These are phyloP conservation scores for Ogataea angusta DNA, from an alignment of 805 yeast species.

Conservation along the genomic window DNA sequence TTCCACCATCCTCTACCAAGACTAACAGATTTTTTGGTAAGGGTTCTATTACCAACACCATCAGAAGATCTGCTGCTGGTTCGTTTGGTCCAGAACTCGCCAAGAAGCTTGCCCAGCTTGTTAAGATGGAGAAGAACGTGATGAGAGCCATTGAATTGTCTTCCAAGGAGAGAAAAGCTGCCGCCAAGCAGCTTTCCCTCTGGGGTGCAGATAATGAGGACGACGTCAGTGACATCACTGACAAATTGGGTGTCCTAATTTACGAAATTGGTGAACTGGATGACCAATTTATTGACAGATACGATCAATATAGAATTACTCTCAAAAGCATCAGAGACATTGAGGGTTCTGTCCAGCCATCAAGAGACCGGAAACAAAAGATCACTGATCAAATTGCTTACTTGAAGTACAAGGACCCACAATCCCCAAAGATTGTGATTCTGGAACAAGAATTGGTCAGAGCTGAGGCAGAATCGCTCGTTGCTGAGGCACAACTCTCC, in stretches of 20 bases:
- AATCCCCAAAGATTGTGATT: constrained; percentile 74
- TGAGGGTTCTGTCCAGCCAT: constrained; percentile 84
- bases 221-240: constrained; percentile 82
- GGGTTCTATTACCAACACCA: constrained; percentile 49
- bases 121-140: constrained; percentile 79
- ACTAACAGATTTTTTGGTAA: constrained; percentile 75
- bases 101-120: constrained; percentile 67
- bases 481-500: constrained; percentile 88
- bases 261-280: constrained; percentile 84
- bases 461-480: constrained; percentile 88
- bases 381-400: constrained; percentile 83
- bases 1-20: constrained; percentile 87
- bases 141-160: constrained; percentile 75
- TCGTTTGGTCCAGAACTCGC: constrained; percentile 78
- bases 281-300: constrained; percentile 81
- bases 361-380: constrained; percentile 81
- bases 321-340: constrained; percentile 78
- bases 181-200: constrained; percentile 74
- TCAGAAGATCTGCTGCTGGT: constrained; percentile 71
- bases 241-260: constrained; percentile 78
- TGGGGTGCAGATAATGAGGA: constrained; percentile 91
- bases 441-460: constrained; percentile 87
- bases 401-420: constrained; percentile 81
- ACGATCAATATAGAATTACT: constrained; percentile 83
- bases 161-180: constrained; percentile 75